A percentile compares a stretch with the other conserved stretches of the same genome.
These are phyloP conservation scores for Elongisporangium undulatum DNA, from an alignment of 352 stramenopile species.

Conservation along the genomic window DNA sequence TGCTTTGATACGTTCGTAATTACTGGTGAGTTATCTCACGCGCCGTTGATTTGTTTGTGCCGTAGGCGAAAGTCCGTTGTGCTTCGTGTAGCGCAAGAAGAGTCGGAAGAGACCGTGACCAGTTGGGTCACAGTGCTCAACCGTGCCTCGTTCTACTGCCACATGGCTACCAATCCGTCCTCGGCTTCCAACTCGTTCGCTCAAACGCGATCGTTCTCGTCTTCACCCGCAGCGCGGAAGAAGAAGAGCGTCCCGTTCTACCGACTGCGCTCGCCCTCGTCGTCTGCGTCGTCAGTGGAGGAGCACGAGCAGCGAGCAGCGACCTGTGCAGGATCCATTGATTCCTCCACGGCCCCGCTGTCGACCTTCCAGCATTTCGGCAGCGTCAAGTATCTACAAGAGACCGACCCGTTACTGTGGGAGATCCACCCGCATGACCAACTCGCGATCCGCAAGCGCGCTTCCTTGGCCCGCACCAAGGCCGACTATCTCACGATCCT, in stretches of 20 bases:
- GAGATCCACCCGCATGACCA: slow-evolving; percentile 81
- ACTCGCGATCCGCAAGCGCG: slow-evolving; percentile 66
- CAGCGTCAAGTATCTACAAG: slow-evolving; percentile 75
- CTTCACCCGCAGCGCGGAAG: slow-evolving; percentile 27
- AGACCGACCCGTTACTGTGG: slow-evolving; percentile 78
- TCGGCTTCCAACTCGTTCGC: slow-evolving; percentile 33
- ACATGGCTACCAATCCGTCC: slow-evolving; percentile 32
- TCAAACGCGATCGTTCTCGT: slow-evolving; percentile 14
- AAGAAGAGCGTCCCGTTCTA: slow-evolving; percentile 49
- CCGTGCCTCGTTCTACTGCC: slow-evolving; percentile 67
- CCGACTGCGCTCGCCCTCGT: slow-evolving; percentile 46
- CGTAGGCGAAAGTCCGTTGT: slow-evolving; percentile 55
- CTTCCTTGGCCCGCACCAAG: slow-evolving; percentile 37
- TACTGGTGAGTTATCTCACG: not conserved
- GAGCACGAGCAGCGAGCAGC: slow-evolving; percentile 19
- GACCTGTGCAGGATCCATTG: not conserved
- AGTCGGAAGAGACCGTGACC: slow-evolving; percentile 44
- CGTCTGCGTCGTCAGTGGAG: slow-evolving; percentile 31
- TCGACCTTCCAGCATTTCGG: slow-evolving; percentile 57
- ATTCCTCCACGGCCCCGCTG: not conserved
- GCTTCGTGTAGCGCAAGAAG: slow-evolving; percentile 42
- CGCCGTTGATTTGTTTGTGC: slow-evolving; percentile 2
- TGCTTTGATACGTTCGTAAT: not conserved
- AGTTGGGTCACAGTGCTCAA: slow-evolving; percentile 65
- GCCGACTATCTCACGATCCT: slow-evolving; percentile 69